Evolutionary conservation across 768 basidiomycete genomes (phyloP).

Genomic region (Porphyrellus cyaneotinctus): DNA sequence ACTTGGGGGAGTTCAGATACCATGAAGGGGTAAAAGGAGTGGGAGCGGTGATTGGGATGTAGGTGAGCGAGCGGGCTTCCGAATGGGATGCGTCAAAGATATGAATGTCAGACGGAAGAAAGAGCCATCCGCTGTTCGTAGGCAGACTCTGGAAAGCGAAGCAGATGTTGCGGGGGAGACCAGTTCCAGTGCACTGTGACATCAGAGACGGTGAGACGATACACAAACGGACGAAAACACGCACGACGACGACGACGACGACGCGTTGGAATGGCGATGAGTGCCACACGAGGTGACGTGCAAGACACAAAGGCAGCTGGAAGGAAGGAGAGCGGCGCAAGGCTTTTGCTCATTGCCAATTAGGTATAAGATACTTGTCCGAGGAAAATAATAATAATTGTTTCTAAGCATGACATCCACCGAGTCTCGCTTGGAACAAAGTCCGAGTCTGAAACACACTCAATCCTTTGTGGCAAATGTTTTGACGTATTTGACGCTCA

Average conservation of each 20-base stretch:
- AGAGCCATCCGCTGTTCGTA: conserved; percentile 22
- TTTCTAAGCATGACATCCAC: background rate
- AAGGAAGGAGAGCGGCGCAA: conserved; percentile 1
- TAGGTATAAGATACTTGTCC: background rate
- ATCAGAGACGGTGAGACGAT: background rate
- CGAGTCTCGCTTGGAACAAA: too few relatives aligned
- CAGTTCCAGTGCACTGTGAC: conserved; percentile 13
- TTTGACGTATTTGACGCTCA: background rate
- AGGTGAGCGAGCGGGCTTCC: conserved; percentile 4
- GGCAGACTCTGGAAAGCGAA: background rate
- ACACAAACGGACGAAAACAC: background rate
- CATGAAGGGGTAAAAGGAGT: conserved; percentile 24
- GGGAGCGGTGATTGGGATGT: conserved; percentile 2
- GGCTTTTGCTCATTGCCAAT: conserved; percentile 4
- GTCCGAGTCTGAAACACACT: too few relatives aligned
- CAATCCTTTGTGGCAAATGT: background rate
- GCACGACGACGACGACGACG: background rate
- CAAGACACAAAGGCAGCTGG: background rate
- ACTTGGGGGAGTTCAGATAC: conserved; percentile 14
- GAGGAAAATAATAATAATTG: too few relatives aligned
- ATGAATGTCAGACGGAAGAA: conserved; percentile 1
- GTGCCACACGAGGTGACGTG: background rate
- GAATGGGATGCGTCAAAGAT: conserved; percentile 14
- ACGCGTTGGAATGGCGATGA: conserved; percentile 7
- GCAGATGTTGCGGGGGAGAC: conserved; percentile 11